Evolutionary conservation across 1,284 basidiomycete species (phyloP), one percentile per base, ranked within the genome.

Genomic region (Tilletia horrida): DNA sequence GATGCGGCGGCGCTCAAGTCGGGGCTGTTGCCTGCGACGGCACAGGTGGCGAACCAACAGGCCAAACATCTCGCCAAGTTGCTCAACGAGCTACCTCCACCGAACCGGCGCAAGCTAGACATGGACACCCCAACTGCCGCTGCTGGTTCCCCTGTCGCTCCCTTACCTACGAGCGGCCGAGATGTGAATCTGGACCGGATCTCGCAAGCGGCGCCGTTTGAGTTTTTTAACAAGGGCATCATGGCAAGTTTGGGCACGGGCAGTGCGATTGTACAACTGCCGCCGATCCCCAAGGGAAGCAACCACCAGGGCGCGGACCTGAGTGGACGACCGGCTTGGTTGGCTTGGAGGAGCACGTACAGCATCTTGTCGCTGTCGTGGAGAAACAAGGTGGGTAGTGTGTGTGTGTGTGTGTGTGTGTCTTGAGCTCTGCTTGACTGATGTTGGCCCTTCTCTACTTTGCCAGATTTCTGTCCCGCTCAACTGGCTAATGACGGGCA

Each of bases 221-320:
- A 85, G 70, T 91, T 90, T 83, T 84, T 86, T 63, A 88, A 91
- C 76, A 84, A 85, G 64, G 91, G 92, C 8, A 89, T 87, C 71
- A 84, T 94, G 80, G 91, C 92, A 8, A 91, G 91, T 78, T 85
- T 93, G 44, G 91, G 92, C 27, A 86, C 88, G 73, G 90, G 88
- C 86, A 86, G 67, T 50, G 88, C 81, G 1, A 68, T 76, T 2
- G 42, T 71, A 63, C 50, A 73, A 29, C 27, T 59, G 18, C 55
- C 55, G 31, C 55, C 55, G 23, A 59, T 59, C 2, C 44, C 44
- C 1, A 27, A 14, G 63, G 25, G 25, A 8, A 47, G 61, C 31
- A 59, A 45, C 21, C 70, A 72, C n/a, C 63, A 67, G 9, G 35
- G 35, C 35, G 63, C 69, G 68, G 77, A 71, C 84, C 87, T 70